Percentiles rank a stretch among this genome's conserved stretches.
phyloP scores from a whole-genome alignment of 306 rosid species.

The Corylus avellana region DNA sequence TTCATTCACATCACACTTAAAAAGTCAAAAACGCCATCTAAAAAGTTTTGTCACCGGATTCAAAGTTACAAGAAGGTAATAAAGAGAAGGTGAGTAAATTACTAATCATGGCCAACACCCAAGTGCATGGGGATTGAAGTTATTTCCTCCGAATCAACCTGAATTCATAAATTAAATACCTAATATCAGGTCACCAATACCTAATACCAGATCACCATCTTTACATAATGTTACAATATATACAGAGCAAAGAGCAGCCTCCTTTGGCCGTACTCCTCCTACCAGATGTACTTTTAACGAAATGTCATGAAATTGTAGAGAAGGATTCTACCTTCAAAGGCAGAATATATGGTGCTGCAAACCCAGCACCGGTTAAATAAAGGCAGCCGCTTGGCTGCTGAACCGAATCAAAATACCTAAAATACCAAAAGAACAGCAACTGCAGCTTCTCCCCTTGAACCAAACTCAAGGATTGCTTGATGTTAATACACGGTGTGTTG shows the following conservation, averaged over 20 bases:
- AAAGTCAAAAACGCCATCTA: no score
- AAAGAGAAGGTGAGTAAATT: constrained; percentile 21
- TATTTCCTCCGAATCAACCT: constrained; percentile 48
- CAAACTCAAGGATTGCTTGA: constrained; percentile 43
- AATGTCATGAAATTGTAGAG: constrained; percentile 53
- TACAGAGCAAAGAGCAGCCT: constrained; percentile 66
- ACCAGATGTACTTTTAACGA: constrained; percentile 39
- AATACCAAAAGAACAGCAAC: constrained; percentile 31
- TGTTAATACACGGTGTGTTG: constrained; percentile 43
- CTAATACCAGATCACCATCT: constrained; percentile 56
- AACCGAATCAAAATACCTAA: constrained; percentile 39
- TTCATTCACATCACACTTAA: constrained; percentile 3
- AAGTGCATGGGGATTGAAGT: constrained; percentile 31
- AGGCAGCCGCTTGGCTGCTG: constrained; percentile 33
- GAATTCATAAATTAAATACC: constrained; percentile 51
- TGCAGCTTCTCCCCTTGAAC: constrained; percentile 24
- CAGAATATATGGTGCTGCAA: constrained; percentile 40
- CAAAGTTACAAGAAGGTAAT: not conserved
- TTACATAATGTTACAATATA: constrained; percentile 75
- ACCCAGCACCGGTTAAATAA: constrained; percentile 40
- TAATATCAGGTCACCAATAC: constrained; percentile 57
- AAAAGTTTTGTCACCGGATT: not conserved
- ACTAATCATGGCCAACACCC: constrained; percentile 31
- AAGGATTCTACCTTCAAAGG: constrained; percentile 40
- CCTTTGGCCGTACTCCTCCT: constrained; percentile 40